Evolutionary conservation across 192 early-diverging fungal species (phyloP).

Genomic region (Linnemannia exigua): DNA sequence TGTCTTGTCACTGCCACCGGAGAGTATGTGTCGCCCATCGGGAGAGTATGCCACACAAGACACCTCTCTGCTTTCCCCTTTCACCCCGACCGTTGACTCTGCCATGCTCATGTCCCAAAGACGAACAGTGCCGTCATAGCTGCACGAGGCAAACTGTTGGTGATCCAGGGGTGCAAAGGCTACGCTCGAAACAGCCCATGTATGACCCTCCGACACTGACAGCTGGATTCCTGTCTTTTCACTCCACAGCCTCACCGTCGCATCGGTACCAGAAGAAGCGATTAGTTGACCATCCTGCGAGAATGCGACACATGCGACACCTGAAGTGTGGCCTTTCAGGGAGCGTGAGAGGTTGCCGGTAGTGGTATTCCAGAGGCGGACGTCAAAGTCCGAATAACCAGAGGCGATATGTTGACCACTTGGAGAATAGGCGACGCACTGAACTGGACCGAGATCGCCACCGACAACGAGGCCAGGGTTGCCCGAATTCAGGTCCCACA

Average conservation of each 20-base stretch:
- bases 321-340: neutral
- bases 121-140: neutral
- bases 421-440: neutral
- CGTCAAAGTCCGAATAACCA: neutral
- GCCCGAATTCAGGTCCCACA: neutral
- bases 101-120: neutral
- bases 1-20: neutral
- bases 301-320: neutral
- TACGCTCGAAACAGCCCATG: neutral
- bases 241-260: neutral
- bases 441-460: neutral
- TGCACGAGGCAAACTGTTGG: constrained; percentile 5
- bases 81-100: neutral
- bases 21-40: neutral
- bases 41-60: neutral
- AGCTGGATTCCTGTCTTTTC: neutral
- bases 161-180: neutral
- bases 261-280: neutral
- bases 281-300: neutral
- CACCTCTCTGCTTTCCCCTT: neutral
- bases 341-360: neutral
- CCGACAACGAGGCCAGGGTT: neutral
- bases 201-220: neutral
- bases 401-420: neutral
- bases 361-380: neutral